Evolutionary conservation across 2,329 filamentous ascomycete genomes (phyloP).

Genomic region (Corinectria fuckeliana): DNA sequence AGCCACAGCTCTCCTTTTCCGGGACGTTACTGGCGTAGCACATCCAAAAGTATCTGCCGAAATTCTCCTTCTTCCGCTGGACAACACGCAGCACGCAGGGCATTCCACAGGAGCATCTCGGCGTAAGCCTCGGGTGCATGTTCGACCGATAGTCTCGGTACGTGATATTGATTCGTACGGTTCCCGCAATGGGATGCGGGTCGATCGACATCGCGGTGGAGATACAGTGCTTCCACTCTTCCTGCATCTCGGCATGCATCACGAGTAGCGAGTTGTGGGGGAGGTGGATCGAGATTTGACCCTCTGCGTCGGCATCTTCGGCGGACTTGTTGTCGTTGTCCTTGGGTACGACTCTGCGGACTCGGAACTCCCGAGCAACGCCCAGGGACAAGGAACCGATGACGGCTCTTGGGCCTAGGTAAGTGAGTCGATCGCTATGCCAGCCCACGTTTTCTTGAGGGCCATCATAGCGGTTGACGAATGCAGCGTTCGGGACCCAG

Average conservation of each 20-base stretch:
- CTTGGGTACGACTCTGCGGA: constrained; percentile 75
- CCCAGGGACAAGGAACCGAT: constrained; percentile 92
- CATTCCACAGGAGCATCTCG: constrained; percentile 76
- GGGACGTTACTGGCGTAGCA: constrained; percentile 79
- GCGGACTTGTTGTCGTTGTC: constrained; percentile 51
- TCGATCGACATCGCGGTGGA: constrained; percentile 77
- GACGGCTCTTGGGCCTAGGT: constrained; percentile 84
- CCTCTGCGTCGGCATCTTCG: constrained; percentile 68
- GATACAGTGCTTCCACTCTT: constrained; percentile 93
- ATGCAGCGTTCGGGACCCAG: constrained; percentile 89
- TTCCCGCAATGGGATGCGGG: constrained; percentile 82
- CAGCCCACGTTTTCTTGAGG: constrained; percentile 85
- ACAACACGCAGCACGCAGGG: constrained; percentile 77
- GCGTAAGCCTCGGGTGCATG: constrained; percentile 79
- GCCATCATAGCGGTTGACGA: constrained; percentile 93
- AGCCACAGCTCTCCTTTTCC: constrained; percentile 72
- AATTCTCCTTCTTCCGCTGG: constrained; percentile 76
- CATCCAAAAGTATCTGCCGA: constrained; percentile 92
- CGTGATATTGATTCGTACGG: constrained; percentile 88
- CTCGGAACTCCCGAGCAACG: constrained; percentile 90
- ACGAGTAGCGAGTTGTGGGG: constrained; percentile 93
- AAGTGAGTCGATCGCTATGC: constrained; percentile 92
- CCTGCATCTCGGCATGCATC: constrained; percentile 98
- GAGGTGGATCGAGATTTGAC: constrained; percentile 90
- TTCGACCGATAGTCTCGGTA: constrained; percentile 84